phyloP scores from a whole-genome alignment of 495 filamentous ascomycete species.

The Daldinia vernicosa region DNA sequence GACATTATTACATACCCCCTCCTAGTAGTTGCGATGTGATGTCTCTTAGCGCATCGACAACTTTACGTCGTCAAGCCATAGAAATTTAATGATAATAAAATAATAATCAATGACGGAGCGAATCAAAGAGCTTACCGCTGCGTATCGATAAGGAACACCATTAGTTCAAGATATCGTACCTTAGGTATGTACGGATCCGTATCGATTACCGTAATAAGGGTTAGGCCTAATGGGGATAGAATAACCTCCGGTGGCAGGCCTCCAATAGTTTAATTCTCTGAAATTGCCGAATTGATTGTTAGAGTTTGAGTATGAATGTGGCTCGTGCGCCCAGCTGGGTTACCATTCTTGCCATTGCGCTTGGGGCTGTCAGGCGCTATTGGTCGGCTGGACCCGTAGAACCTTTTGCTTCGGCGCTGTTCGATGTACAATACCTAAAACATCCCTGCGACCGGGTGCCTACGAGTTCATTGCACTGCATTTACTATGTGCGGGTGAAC shows the following conservation, averaged over 20 bases:
- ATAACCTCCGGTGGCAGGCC: constrained; percentile 14
- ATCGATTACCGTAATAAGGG: neutral
- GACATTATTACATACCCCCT: constrained; percentile 35
- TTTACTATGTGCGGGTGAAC: neutral
- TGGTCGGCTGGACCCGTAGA: constrained; percentile 24
- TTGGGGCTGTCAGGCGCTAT: constrained; percentile 27
- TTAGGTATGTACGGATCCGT: too few relatives aligned
- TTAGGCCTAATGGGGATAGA: neutral
- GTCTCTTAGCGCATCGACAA: constrained; percentile 27
- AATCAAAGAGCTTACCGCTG: constrained; percentile 16
- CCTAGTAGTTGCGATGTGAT: neutral
- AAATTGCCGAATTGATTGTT: constrained; percentile 18
- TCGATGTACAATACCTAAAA: constrained; percentile 23
- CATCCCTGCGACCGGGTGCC: constrained; percentile 16
- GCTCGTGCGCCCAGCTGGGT: neutral
- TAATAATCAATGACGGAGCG: constrained; percentile 34
- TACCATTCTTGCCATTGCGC: neutral
- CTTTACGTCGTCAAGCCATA: constrained; percentile 3
- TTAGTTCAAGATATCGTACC: neutral
- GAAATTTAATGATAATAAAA: constrained; percentile 36
- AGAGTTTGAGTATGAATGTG: neutral
- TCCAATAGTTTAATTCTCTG: constrained; percentile 21
- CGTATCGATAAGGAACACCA: constrained; percentile 25
- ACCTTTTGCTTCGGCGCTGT: constrained; percentile 23
- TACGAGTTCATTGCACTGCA: neutral